Conservation (phyloP, 768 basidiomycete genomes). For the Coprinellus micaceus region DNA sequence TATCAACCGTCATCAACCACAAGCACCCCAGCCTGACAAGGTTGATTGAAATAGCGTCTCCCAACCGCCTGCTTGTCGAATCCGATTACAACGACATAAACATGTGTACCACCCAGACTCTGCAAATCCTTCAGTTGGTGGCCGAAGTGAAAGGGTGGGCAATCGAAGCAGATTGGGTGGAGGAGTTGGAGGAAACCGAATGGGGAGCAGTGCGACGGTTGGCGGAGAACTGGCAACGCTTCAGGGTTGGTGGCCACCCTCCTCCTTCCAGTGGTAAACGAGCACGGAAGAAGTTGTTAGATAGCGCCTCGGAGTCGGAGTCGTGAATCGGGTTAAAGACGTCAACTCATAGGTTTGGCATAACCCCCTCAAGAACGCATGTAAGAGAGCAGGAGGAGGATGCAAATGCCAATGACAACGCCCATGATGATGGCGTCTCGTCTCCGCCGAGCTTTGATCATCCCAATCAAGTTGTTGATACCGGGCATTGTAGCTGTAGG, state of each 20-base stretch:
- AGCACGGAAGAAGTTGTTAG: constrained; percentile 13
- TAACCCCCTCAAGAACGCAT: constrained; percentile 35
- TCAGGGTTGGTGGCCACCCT: constrained; percentile 47
- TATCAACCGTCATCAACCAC: constrained; percentile 82
- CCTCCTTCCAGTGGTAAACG: constrained; percentile 15
- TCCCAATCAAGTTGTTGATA: constrained; percentile 81
- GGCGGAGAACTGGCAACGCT: constrained; percentile 68
- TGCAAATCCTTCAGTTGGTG: constrained; percentile 72
- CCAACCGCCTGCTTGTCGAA: constrained; percentile 76
- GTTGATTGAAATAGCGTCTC: constrained; percentile 61
- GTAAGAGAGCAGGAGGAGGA: constrained; percentile 52
- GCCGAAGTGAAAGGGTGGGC: constrained; percentile 77
- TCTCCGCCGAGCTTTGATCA: constrained; percentile 90
- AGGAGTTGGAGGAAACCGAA: constrained; percentile 28
- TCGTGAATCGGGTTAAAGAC: neutral
- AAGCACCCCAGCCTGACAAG: constrained; percentile 60
- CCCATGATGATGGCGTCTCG: constrained; percentile 90
- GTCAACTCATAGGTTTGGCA: neutral
- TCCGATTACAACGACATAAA: constrained; percentile 78
- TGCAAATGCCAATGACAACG: constrained; percentile 80
- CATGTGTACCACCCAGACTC: constrained; percentile 55
- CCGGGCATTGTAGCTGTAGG: constrained; percentile 86
- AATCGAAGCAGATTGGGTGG: constrained; percentile 59
- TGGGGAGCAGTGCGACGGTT: constrained; percentile 69
- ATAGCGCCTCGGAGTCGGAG: constrained; percentile 1